These are phyloP conservation scores for Helianthus tuberosus DNA, from an alignment of 129 eudicot species.

Conservation along the genomic window DNA sequence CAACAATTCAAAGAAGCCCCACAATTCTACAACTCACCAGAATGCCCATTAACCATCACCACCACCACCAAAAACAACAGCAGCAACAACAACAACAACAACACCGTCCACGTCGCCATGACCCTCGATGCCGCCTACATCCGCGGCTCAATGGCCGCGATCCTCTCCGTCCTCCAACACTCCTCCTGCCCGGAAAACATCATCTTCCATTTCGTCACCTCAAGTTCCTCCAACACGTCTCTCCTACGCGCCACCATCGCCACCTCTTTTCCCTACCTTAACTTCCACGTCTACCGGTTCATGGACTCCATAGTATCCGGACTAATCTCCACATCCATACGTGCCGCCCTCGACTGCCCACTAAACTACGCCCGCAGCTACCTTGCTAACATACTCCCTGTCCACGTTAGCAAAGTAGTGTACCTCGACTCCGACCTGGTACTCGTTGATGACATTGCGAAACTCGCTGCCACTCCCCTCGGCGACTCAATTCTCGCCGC, in stretches of 20 bases:
- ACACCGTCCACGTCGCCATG: slow-evolving; percentile 59
- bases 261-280: slow-evolving; percentile 42
- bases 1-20: slow-evolving; percentile 49
- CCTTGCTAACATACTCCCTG: slow-evolving; percentile 42
- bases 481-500: slow-evolving; percentile 38
- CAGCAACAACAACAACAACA: not conserved
- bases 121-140: slow-evolving; percentile 62
- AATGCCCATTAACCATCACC: slow-evolving; percentile 24
- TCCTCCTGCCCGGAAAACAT: slow-evolving; percentile 60
- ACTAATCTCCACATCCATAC: slow-evolving; percentile 43
- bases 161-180: slow-evolving; percentile 60
- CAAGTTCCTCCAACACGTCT: slow-evolving; percentile 30
- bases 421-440: slow-evolving; percentile 54
- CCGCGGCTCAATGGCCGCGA: slow-evolving; percentile 69
- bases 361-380: slow-evolving; percentile 48
- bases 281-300: slow-evolving; percentile 36
- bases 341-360: slow-evolving; percentile 44
- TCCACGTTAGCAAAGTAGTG: slow-evolving; percentile 31
- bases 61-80: not conserved
- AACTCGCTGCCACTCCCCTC: slow-evolving; percentile 42
- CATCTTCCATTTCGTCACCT: slow-evolving; percentile 55
- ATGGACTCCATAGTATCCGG: slow-evolving; percentile 33
- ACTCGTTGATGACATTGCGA: slow-evolving; percentile 48
- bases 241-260: slow-evolving; percentile 34
- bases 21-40: slow-evolving; percentile 40